Evolutionary conservation across 768 basidiomycete species (phyloP).

Genomic region (Trametes villosa): DNA sequence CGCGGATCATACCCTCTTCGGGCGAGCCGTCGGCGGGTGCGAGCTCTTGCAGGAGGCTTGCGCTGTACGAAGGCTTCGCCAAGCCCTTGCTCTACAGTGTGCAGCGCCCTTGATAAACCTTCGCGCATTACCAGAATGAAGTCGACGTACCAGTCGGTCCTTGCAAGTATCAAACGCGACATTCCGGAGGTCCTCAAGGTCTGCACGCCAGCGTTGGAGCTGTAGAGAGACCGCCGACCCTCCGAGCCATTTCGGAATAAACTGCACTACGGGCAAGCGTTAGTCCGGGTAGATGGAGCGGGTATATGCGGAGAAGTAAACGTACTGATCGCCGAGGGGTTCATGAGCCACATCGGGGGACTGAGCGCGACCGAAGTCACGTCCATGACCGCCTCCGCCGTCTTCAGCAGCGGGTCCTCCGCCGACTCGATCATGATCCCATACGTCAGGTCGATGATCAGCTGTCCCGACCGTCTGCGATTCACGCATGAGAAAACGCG

Average conservation of each 20-base stretch:
- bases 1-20: constrained; percentile 10
- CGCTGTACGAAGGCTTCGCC: constrained; percentile 2
- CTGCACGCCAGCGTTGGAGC: constrained; percentile 6
- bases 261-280: background rate
- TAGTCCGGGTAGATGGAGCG: background rate
- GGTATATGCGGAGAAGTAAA: background rate
- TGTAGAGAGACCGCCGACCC: background rate
- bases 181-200: background rate
- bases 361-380: constrained; percentile 10
- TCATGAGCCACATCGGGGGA: constrained; percentile 14
- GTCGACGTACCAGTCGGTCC: background rate
- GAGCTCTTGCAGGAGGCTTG: constrained; percentile 10
- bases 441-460: constrained; percentile 34
- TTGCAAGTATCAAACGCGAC: constrained; percentile 1
- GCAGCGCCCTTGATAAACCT: background rate
- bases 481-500: background rate
- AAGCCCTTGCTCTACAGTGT: background rate
- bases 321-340: constrained; percentile 6
- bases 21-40: background rate
- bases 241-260: constrained; percentile 10
- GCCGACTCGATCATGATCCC: constrained; percentile 31
- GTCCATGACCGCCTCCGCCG: constrained; percentile 31
- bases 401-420: constrained; percentile 30
- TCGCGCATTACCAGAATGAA: no score
- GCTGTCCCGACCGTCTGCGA: constrained; percentile 10